phyloP scores from a whole-genome alignment of 2,329 filamentous ascomycete genomes.

The Anthostomella pinea region DNA sequence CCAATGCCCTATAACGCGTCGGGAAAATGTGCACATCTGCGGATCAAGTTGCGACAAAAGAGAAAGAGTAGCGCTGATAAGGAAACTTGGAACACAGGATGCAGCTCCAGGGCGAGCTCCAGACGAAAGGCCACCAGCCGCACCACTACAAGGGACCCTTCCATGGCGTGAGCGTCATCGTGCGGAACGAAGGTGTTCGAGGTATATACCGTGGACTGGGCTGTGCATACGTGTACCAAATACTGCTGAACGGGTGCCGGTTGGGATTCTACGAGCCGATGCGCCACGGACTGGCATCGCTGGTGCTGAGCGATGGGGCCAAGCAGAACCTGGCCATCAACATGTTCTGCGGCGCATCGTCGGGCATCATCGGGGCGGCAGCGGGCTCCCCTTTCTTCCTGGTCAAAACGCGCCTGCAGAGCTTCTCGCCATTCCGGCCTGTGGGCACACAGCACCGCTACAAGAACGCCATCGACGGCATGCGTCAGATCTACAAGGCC shows the following conservation, averaged over 20 bases:
- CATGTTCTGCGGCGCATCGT: conserved; percentile 86
- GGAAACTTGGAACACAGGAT: conserved; percentile 52
- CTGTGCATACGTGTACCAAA: conserved; percentile 93
- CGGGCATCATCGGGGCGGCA: conserved; percentile 88
- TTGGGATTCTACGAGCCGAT: conserved; percentile 97
- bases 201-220: conserved; percentile 88
- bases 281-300: conserved; percentile 65
- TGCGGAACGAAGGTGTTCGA: conserved; percentile 81
- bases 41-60: neutral
- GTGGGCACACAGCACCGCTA: conserved; percentile 98
- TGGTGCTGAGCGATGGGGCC: conserved; percentile 69
- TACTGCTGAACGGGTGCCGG: conserved; percentile 93
- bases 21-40: too few species aligned
- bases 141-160: conserved; percentile 88
- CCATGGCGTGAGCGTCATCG: conserved; percentile 86
- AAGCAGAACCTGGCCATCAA: conserved; percentile 87
- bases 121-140: conserved; percentile 78
- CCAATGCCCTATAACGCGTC: too few species aligned
- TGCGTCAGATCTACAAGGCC: conserved; percentile 70
- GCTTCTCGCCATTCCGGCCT: conserved; percentile 85
- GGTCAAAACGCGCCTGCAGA: conserved; percentile 94
- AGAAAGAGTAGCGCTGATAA: conserved; percentile 10
- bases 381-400: conserved; percentile 96
- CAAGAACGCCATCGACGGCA: conserved; percentile 77
- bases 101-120: conserved; percentile 94